phyloP scores from a whole-genome alignment of 345 rosid genomes.

The Melastoma malabathricum region DNA sequence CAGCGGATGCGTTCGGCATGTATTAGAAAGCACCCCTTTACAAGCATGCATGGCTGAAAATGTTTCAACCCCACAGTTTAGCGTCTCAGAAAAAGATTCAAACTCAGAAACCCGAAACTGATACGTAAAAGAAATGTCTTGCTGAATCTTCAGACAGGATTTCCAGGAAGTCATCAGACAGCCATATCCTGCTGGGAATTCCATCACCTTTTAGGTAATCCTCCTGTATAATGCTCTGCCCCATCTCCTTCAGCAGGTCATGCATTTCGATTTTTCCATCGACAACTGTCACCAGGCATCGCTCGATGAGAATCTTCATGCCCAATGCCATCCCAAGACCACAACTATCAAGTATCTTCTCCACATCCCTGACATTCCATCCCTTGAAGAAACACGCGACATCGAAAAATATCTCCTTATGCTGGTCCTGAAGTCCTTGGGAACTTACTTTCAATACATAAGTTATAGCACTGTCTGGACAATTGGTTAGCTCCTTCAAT shows the following conservation, averaged over 20 bases:
- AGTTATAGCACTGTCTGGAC: not conserved
- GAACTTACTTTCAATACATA: not conserved
- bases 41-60: too few relatives aligned
- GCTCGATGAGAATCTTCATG: not conserved
- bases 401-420: not conserved
- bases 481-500: not conserved
- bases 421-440: not conserved
- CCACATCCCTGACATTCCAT: not conserved
- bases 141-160: not conserved
- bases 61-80: too few relatives aligned
- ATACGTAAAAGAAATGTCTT: not conserved
- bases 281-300: not conserved
- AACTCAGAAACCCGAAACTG: too few relatives aligned
- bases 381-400: constrained; percentile 7
- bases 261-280: not conserved
- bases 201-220: not conserved
- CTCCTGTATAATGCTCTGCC: not conserved
- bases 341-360: not conserved
- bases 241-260: constrained; percentile 2
- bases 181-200: not conserved
- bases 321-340: not conserved
- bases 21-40: too few relatives aligned
- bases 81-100: too few relatives aligned
- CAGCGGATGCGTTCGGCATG: too few relatives aligned
- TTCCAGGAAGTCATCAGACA: not conserved